Evolutionary conservation across 148 eudicot species (phyloP), one percentile per base, ranked within the genome.

Genomic region (Linanthus parryae): DNA sequence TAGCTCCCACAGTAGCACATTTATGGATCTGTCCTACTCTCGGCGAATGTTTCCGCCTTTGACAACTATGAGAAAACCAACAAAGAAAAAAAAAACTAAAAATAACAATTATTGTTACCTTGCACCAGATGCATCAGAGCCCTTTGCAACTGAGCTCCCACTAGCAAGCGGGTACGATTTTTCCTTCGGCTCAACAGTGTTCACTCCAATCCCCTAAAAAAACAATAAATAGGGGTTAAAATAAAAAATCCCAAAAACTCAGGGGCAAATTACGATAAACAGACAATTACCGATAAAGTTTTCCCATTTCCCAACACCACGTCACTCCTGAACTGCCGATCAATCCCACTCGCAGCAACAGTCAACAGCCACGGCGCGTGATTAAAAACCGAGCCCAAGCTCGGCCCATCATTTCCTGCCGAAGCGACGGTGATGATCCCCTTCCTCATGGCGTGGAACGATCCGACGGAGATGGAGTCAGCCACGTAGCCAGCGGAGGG

Each of bases 111-210:
- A n/a, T n/a, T n/a, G n/a, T n/a, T n/a, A n/a, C n/a, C n/a, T n/a
- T n/a, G n/a, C n/a, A n/a, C n/a, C n/a, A n/a, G n/a, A n/a, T n/a
- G n/a, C n/a, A n/a, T 52, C 63, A 7, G 85, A 52, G 54, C 50
- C 52, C 53, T 51, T 83, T n/a, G 95, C 95, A 20, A 66, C 88
- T 39, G 75, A 85, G 38, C 59, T 73, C n/a, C 97, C 97, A 38
- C 67, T 80, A n/a, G 76, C 81, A n/a, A 90, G 69, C 37, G 77
- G 81, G 46, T 80, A 85, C 6, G 59, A 42, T 30, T 83, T 73
- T 49, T 54, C 42, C 57, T 61, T 70, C 49, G 70, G 46, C 37
- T 65, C 76, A 57, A 76, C 71, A 58, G 66, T 50, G 48, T 59
- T 73, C 36, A 83, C 61, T 27, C 85, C 91, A 24, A 74, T 54